Base-by-base conservation (phyloP, 768 basidiomycete species). In the Inosperma sp. region DNA sequence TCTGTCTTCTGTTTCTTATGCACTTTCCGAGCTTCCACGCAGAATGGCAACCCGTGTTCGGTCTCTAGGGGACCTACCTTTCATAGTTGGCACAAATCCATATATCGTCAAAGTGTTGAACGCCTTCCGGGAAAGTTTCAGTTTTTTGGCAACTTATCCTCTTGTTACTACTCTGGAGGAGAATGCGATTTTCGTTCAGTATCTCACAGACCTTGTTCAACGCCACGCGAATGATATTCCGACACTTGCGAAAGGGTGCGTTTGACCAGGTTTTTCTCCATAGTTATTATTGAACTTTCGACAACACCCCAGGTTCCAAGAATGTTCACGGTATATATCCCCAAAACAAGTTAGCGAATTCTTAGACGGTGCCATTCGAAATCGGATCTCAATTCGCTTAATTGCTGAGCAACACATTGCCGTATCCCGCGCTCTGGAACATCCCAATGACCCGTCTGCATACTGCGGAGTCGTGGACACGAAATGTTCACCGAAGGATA, bases 391-490 rank as follows among this genome's bases (percentile, higher is more conserved):
- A 31, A 82, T 93, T 23, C 83, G 92, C 27, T 72, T 94, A 49
- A 88, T 93, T 53, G 92, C 90, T 31, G 92, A 94, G 65, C 92
- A 94, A 60, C 92, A 94, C 64, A 88, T 94, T 30, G 82, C 88
- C 7, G 74, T 94, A 35, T 87, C 91, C 2, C 81, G 80, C 49
- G 83, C 83, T 2, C 63, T 91, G 51, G 69, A 75, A 39, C 67
- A 72, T 29, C 70, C 73, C 22, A 57, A 62, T 21, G 55, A 60
- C 13, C 58, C 65, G 27, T 61, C 69, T 14, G 72, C 72, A 21
- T 73, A 81, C 58, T 73, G 83, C 19, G 92, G 92, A 21, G 76
- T 94, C 8, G 83, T 94, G 30, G 77, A 93, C 61, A 77, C 79
- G 69, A 66, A 72, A 14, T 86, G 86, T 57, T 88, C 84, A 2